Conservation (phyloP, 768 basidiomycete genomes). For the Heimioporus sp. region DNA sequence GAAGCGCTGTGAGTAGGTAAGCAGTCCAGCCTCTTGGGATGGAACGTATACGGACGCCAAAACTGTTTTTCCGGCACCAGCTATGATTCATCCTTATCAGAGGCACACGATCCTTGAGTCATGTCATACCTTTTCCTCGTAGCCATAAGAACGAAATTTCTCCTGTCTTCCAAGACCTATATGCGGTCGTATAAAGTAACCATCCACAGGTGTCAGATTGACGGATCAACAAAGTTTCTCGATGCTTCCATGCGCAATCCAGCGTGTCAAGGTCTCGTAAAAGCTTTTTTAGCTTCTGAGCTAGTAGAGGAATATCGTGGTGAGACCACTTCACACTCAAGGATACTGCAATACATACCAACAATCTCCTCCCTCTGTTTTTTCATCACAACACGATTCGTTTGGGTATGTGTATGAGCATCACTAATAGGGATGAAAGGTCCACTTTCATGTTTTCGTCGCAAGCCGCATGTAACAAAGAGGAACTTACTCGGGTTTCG, state of each 20-base stretch:
- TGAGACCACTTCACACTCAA: not conserved
- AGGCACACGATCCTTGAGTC: not conserved
- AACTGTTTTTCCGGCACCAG: not conserved
- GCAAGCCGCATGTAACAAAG: too few relatives aligned
- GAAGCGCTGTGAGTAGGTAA: not conserved
- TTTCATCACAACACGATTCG: not conserved
- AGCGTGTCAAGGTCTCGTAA: not conserved
- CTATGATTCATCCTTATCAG: not conserved
- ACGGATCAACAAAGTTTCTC: not conserved
- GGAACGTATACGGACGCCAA: not conserved
- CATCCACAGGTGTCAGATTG: conserved; percentile 13
- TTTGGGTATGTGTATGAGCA: too few relatives aligned
- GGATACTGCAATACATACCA: not conserved
- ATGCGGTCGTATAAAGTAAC: conserved; percentile 1
- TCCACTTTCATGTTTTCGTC: too few relatives aligned
- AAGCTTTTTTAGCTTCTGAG: not conserved
- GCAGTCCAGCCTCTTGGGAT: not conserved
- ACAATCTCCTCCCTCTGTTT: not conserved
- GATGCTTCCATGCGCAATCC: conserved; percentile 1
- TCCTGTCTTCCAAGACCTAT: conserved; percentile 7
- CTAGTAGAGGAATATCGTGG: not conserved
- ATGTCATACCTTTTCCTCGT: conserved; percentile 13
- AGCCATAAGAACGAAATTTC: conserved; percentile 10
- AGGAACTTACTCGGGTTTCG: too few relatives aligned
- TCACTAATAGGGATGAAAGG: too few relatives aligned